Conservation (phyloP, 164 flowering plant species). For the Nymphaea thermarum region DNA sequence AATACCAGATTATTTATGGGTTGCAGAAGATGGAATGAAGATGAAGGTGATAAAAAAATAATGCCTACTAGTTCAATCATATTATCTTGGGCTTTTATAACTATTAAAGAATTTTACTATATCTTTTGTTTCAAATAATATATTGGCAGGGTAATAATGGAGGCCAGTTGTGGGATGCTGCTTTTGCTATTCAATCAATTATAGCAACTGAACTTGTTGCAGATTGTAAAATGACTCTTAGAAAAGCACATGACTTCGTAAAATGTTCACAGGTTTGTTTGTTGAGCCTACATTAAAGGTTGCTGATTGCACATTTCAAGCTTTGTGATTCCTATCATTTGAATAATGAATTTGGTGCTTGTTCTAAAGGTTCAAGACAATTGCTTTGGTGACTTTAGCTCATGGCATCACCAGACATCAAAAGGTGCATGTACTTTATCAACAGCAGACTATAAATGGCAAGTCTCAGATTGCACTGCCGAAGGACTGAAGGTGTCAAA, state of each 20-base stretch:
- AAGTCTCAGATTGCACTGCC: conserved; percentile 36
- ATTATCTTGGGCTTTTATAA: too few species aligned
- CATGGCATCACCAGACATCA: conserved; percentile 27
- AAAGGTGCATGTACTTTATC: conserved; percentile 31
- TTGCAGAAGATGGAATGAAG: too few species aligned
- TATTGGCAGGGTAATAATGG: conserved; percentile 23
- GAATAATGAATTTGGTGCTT: not conserved
- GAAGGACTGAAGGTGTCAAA: conserved; percentile 25
- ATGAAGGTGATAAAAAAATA: too few species aligned
- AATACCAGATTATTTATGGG: too few species aligned
- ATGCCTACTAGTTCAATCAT: too few species aligned
- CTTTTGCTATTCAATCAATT: conserved; percentile 21
- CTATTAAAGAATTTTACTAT: too few species aligned
- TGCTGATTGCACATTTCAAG: not conserved
- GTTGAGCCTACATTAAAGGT: not conserved
- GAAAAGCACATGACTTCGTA: conserved; percentile 22
- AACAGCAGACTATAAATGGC: conserved; percentile 40
- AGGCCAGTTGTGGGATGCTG: conserved; percentile 29
- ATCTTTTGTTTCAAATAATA: too few species aligned
- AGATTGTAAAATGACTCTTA: conserved; percentile 19
- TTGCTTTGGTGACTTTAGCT: conserved; percentile 11
- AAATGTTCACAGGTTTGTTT: conserved; percentile 21
- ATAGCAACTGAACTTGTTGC: conserved; percentile 6
- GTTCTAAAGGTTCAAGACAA: conserved; percentile 18
- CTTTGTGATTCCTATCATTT: not conserved